Evolutionary conservation across 2,329 filamentous ascomycete genomes (phyloP).

Genomic region (Sphaerulina populicola): DNA sequence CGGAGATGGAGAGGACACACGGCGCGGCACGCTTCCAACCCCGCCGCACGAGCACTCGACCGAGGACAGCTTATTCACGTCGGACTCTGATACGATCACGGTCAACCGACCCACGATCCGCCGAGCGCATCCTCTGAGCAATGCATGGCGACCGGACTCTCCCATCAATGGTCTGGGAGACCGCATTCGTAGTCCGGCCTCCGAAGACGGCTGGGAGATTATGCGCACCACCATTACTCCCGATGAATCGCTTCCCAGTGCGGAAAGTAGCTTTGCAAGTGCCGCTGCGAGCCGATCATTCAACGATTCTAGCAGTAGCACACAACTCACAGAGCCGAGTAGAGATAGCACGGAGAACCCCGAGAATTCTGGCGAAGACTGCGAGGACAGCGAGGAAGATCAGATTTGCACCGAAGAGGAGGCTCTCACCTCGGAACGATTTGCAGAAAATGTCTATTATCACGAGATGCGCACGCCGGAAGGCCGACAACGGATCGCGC

Average conservation of each 20-base stretch:
- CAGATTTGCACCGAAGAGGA: constrained; percentile 27
- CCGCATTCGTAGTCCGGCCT: constrained; percentile 70
- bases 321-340: constrained; percentile 30
- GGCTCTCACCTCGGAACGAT: constrained; percentile 20
- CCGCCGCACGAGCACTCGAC: constrained; percentile 19
- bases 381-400: constrained; percentile 38
- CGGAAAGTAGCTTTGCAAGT: constrained; percentile 74
- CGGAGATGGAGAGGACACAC: constrained; percentile 6
- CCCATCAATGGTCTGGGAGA: constrained; percentile 71
- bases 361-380: constrained; percentile 33
- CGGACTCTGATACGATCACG: constrained; percentile 8
- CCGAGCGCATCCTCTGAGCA: constrained; percentile 26
- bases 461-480: constrained; percentile 22
- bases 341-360: constrained; percentile 31
- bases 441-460: constrained; percentile 28
- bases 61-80: constrained; percentile 20
- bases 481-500: constrained; percentile 24
- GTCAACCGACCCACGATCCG: constrained; percentile 6
- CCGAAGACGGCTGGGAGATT: constrained; percentile 64
- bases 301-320: constrained; percentile 26
- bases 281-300: constrained; percentile 48
- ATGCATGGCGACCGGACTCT: constrained; percentile 26
- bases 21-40: constrained; percentile 15
- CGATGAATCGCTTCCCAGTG: constrained; percentile 70
- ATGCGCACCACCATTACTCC: constrained; percentile 72